Conservation (phyloP, 768 basidiomycete genomes). For the Collybiopsis confluens region DNA sequence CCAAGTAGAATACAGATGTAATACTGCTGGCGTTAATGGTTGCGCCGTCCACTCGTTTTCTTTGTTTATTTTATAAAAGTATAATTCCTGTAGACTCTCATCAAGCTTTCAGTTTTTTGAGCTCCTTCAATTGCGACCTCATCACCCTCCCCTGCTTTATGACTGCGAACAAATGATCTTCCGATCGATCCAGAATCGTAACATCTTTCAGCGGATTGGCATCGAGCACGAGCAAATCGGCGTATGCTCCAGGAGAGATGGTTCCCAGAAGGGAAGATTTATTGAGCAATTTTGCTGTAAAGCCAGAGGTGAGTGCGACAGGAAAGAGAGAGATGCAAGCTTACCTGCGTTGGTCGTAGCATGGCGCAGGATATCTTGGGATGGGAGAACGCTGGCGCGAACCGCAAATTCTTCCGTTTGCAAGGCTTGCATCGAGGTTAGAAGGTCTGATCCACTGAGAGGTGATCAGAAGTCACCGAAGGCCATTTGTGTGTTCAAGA, state of each 20-base stretch:
- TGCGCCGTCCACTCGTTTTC: too few relatives aligned
- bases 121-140: background rate
- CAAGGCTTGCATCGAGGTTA: slow-evolving; percentile 40
- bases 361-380: slow-evolving; percentile 31
- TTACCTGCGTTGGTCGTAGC: slow-evolving; percentile 35
- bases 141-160: slow-evolving; percentile 31
- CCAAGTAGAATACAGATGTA: too few relatives aligned
- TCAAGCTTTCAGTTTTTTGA: background rate
- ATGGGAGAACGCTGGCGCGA: slow-evolving; percentile 28
- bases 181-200: slow-evolving; percentile 35
- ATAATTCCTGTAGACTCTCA: too few relatives aligned
- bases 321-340: background rate
- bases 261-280: slow-evolving; percentile 29
- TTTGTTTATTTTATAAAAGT: too few relatives aligned
- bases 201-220: slow-evolving; percentile 39
- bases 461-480: background rate
- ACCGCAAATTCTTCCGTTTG: slow-evolving; percentile 41
- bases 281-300: slow-evolving; percentile 29
- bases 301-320: too few relatives aligned
- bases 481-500: too few relatives aligned
- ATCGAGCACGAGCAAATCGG: slow-evolving; percentile 36
- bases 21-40: too few relatives aligned
- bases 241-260: slow-evolving; percentile 30
- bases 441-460: slow-evolving; percentile 19
- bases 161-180: slow-evolving; percentile 30